Percentiles rank a stretch among this genome's conserved stretches.
Evolutionary conservation across 1,284 basidiomycete species (phyloP).

Genomic region (Cystobasidiaceae sp.): DNA sequence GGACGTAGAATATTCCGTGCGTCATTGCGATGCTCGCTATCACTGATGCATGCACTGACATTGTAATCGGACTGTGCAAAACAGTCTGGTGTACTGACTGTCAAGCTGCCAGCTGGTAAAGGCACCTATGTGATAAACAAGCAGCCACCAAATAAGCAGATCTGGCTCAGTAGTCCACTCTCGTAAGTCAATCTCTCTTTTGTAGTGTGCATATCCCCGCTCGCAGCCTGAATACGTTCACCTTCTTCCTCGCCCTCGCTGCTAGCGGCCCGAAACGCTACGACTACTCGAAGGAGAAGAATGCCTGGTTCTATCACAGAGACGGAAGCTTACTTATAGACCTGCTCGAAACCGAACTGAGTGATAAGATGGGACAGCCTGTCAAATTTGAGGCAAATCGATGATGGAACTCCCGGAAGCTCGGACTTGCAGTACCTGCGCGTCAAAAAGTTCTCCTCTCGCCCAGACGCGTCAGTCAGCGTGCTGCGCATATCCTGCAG

Average conservation of each 20-base stretch:
- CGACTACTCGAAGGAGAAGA: slow-evolving; percentile 59
- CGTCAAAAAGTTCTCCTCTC: too few species aligned
- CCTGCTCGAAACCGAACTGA: slow-evolving; percentile 65
- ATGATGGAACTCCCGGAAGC: too few species aligned
- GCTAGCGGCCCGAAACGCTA: slow-evolving; percentile 81
- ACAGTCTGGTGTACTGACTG: slow-evolving; percentile 83
- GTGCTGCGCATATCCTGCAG: too few species aligned
- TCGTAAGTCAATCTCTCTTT: too few species aligned
- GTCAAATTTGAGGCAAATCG: slow-evolving; percentile 34
- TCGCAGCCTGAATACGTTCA: too few species aligned
- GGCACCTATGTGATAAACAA: slow-evolving; percentile 99
- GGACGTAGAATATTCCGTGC: slow-evolving; percentile 90
- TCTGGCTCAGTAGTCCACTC: slow-evolving; percentile 87
- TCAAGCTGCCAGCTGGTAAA: slow-evolving; percentile 64
- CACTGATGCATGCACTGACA: too few species aligned
- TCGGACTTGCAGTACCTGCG: too few species aligned
- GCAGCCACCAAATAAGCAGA: slow-evolving; percentile 97
- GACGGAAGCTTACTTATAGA: slow-evolving; percentile 60
- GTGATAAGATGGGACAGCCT: slow-evolving; percentile 37
- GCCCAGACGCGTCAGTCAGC: too few species aligned
- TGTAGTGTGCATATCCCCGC: too few species aligned
- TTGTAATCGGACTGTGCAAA: slow-evolving; percentile 24
- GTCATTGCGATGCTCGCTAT: slow-evolving; percentile 49
- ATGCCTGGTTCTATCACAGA: slow-evolving; percentile 70
- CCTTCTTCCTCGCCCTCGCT: background rate